These are phyloP conservation scores for Phytophthora sansomeana DNA, from an alignment of 352 stramenopile species.

Conservation along the genomic window DNA sequence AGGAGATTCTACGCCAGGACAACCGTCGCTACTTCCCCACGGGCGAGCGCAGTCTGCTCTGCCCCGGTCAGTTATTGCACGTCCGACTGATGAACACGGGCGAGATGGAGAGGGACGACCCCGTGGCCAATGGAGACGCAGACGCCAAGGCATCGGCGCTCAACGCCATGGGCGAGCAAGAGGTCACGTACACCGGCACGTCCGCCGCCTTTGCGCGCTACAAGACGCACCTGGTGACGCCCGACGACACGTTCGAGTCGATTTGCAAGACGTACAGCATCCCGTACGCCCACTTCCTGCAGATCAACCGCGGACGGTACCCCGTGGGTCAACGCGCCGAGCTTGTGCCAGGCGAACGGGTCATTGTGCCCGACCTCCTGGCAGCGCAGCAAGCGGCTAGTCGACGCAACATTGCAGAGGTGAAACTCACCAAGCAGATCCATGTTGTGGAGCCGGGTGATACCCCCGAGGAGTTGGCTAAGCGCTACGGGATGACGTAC, in stretches of 20 bases:
- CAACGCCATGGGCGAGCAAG: constrained; percentile 16
- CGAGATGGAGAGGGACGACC: constrained; percentile 57
- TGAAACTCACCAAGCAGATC: constrained; percentile 90
- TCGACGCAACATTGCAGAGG: constrained; percentile 76
- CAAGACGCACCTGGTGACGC: constrained; percentile 66
- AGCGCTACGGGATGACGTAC: constrained; percentile 80
- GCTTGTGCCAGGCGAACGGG: constrained; percentile 59
- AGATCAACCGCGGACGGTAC: constrained; percentile 82
- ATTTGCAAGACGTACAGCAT: constrained; percentile 73
- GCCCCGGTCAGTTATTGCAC: constrained; percentile 77
- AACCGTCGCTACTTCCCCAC: constrained; percentile 84
- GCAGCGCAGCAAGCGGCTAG: constrained; percentile 57
- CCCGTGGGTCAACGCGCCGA: constrained; percentile 69
- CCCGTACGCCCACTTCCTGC: constrained; percentile 73
- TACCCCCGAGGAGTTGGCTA: constrained; percentile 71
- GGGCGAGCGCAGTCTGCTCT: constrained; percentile 74
- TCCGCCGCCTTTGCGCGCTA: constrained; percentile 69
- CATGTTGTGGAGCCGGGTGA: constrained; percentile 79
- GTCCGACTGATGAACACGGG: constrained; percentile 83
- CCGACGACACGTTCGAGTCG: constrained; percentile 75
- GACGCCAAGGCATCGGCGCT: constrained; percentile 19
- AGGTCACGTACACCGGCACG: constrained; percentile 42
- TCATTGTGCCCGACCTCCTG: constrained; percentile 83
- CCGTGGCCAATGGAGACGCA: constrained; percentile 10
- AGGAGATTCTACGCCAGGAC: constrained; percentile 80